Evolutionary conservation across 441 rosid species (phyloP).

Genomic region (Euphorbia schlechtendalii): DNA sequence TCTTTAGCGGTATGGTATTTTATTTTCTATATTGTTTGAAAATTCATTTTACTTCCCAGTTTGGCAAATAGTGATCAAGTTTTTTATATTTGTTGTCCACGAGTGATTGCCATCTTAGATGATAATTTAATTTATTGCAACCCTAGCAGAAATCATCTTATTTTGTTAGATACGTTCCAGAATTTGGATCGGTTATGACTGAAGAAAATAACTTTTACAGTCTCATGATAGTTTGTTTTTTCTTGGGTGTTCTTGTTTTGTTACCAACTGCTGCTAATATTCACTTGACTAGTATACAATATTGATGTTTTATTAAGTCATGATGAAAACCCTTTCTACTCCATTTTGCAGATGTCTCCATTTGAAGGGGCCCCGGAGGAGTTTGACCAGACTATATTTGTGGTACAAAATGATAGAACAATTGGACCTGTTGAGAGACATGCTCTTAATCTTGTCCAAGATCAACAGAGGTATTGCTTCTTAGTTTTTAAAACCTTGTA

Average conservation of each 20-base stretch:
- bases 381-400: constrained; percentile 83
- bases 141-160: not conserved
- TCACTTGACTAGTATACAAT: no score
- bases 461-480: constrained; percentile 63
- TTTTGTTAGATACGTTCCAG: not conserved
- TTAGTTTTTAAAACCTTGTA: no score
- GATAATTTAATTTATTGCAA: not conserved
- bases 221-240: no score
- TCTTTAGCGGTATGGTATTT: constrained; percentile 67
- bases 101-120: not conserved
- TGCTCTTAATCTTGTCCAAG: constrained; percentile 55
- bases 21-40: not conserved
- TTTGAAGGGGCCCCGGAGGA: constrained; percentile 81
- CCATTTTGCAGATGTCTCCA: constrained; percentile 58
- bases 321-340: not conserved
- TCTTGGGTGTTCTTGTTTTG: no score
- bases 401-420: constrained; percentile 47
- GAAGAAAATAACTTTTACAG: no score
- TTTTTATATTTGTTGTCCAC: not conserved
- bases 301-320: no score
- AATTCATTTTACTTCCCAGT: constrained; percentile 7
- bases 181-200: no score
- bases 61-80: no score
- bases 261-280: no score
- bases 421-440: constrained; percentile 50